phyloP scores from a whole-genome alignment of 2,329 filamentous ascomycete genomes.

The Xylaria sp. region DNA sequence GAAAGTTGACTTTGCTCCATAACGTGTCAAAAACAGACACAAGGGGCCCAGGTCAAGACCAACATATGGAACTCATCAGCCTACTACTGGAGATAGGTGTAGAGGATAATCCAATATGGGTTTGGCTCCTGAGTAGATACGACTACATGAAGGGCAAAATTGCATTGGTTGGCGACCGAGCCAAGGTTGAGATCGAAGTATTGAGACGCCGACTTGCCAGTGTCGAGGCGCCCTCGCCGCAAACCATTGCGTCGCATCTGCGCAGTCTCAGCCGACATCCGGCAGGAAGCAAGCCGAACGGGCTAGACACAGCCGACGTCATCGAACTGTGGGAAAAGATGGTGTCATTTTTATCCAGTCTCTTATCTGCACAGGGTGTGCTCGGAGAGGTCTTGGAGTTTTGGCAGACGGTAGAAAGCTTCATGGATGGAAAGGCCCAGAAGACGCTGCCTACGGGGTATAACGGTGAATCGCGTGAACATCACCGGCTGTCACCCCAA shows the following conservation, averaged over 20 bases:
- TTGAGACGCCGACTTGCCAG: conserved; percentile 74
- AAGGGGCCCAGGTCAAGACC: conserved; percentile 61
- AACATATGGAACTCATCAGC: conserved; percentile 85
- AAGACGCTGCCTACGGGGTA: conserved; percentile 72
- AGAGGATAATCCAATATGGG: conserved; percentile 92
- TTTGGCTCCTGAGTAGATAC: conserved; percentile 87
- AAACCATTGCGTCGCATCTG: conserved; percentile 68
- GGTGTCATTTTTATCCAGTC: conserved; percentile 62
- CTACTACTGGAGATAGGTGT: conserved; percentile 90
- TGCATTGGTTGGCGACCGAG: conserved; percentile 71
- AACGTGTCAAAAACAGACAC: conserved; percentile 45
- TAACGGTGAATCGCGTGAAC: conserved; percentile 71
- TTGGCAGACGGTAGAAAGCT: conserved; percentile 86
- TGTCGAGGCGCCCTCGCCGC: conserved; percentile 63
- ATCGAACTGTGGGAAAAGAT: conserved; percentile 93
- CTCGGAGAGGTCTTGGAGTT: conserved; percentile 88
- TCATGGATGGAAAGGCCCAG: conserved; percentile 82
- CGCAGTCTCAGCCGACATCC: conserved; percentile 65
- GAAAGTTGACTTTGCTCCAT: conserved; percentile 66
- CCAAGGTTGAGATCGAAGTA: conserved; percentile 87
- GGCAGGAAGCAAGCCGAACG: conserved; percentile 53
- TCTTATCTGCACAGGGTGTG: conserved; percentile 75
- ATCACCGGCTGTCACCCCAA: conserved; percentile 72
- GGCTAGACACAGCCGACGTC: conserved; percentile 73
- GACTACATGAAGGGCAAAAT: conserved; percentile 87